Evolutionary conservation across 257 asterid genomes (phyloP).

Genomic region (Solanum stenotomum): DNA sequence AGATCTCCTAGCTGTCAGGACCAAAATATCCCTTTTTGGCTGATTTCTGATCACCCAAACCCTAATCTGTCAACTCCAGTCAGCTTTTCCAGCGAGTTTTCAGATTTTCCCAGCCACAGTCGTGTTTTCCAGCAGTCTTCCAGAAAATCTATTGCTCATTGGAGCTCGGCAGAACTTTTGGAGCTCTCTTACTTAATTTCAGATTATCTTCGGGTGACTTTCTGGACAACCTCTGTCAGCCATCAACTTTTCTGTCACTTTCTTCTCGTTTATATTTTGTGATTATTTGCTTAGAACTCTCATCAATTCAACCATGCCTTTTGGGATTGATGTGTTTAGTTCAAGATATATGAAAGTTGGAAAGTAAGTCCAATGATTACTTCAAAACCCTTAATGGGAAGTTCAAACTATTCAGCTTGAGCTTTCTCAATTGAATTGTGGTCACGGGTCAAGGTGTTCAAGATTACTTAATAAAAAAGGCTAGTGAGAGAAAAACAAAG

Average conservation of each 20-base stretch:
- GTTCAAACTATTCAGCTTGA: neutral
- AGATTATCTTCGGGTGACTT: neutral
- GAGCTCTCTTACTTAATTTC: neutral
- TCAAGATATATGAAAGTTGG: neutral
- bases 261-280: neutral
- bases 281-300: neutral
- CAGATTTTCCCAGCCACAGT: neutral
- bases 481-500: neutral
- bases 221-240: neutral
- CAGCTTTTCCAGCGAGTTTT: neutral
- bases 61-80: neutral
- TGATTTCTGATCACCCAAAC: neutral
- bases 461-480: neutral
- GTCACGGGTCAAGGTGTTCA: neutral
- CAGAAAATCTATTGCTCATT: neutral
- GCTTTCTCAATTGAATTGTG: neutral
- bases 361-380: neutral
- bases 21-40: neutral
- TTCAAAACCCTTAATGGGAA: neutral
- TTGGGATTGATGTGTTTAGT: neutral
- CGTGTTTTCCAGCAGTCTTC: neutral
- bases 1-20: neutral
- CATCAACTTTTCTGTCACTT: neutral
- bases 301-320: neutral
- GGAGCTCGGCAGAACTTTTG: neutral